Base-by-base conservation (phyloP, 2,329 filamentous ascomycete species). In the Exophiala phaeomuriformis region DNA sequence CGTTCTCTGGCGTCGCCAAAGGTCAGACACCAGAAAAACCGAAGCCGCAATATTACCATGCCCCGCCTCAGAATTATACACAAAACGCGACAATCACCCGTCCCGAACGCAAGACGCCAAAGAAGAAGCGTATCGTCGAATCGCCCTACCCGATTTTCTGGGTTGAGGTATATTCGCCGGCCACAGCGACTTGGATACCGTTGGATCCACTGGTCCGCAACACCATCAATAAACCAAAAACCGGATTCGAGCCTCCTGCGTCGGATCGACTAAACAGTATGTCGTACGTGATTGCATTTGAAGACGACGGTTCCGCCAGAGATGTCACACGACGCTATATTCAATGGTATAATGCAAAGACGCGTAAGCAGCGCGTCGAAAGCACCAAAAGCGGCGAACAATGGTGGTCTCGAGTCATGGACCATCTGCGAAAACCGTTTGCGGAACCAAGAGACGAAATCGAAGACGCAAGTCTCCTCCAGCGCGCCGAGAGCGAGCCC, bases 331-430 rank as follows among this genome's bases (percentile, higher is more conserved):
- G 83, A 51, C 82, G 93, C 10, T 98, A 98, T 66, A 79, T 84
- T 1, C 94, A 93, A 68, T 85, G 85, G 0, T 97, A 86, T 70
- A 93, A 90, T 62, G 87, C 90, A 27, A 97, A 97, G 70, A 95
- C 90, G 1, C 80, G 88, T 27, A 89, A 83, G 59, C 70, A 80
- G 54, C 83, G 93, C n/a, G 78, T 98, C 1, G 93, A 97, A 60
- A 73, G 70, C 33, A 82, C 78, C 1, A 72, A 75, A 43, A 69
- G 73, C 40, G 82, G 82, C 1, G 69, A 73, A 19, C 63, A 64
- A 49, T 86, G 83, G 83, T 81, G 77, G 74, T 68, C 69, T 31
- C 71, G 68, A 54, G 75, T 67, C 42, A 75, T 73, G 64, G 56
- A 52, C 31, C 63, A 62, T 48, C 75, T 72, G 45, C 67, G 71